phyloP scores from a whole-genome alignment of 2,329 filamentous ascomycete genomes.

The Emmonsiellopsis sp. region DNA sequence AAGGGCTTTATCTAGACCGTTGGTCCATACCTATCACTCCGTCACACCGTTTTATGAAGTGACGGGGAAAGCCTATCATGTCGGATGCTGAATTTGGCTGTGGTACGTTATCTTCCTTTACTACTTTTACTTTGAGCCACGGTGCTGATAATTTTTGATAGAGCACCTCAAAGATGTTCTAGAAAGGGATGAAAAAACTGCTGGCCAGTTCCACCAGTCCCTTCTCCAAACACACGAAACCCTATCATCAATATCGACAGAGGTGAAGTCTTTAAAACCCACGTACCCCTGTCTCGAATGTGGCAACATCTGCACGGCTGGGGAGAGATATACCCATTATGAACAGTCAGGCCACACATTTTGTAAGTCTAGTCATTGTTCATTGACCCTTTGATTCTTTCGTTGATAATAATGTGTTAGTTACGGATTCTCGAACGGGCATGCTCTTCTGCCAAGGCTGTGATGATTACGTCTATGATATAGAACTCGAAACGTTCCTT shows the following conservation, averaged over 20 bases:
- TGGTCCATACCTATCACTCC: neutral
- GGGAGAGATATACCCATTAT: conserved; percentile 26
- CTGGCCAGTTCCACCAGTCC: conserved; percentile 26
- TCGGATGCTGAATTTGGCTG: conserved; percentile 6
- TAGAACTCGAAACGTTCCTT: conserved; percentile 29
- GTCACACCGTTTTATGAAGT: neutral
- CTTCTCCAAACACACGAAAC: conserved; percentile 25
- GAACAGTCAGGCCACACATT: conserved; percentile 32
- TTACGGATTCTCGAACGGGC: conserved; percentile 33
- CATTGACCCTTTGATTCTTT: neutral
- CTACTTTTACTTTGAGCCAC: neutral
- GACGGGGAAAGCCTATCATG: neutral
- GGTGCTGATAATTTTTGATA: conserved; percentile 11
- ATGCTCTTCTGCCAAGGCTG: conserved; percentile 32
- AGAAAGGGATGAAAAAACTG: conserved; percentile 22
- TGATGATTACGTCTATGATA: conserved; percentile 34
- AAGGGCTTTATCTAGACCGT: neutral
- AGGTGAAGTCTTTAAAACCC: conserved; percentile 26
- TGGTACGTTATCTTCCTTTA: conserved; percentile 1
- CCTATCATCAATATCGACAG: conserved; percentile 20
- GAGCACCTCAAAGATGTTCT: conserved; percentile 31
- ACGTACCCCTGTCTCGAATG: conserved; percentile 33
- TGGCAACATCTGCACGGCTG: conserved; percentile 22
- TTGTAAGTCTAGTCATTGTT: conserved; percentile 21
- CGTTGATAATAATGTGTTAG: conserved; percentile 17